Percentiles rank a stretch among this genome's conserved stretches.
Evolutionary conservation across 2,329 filamentous ascomycete species (phyloP).

Genomic region (Hypoxylon sp.): DNA sequence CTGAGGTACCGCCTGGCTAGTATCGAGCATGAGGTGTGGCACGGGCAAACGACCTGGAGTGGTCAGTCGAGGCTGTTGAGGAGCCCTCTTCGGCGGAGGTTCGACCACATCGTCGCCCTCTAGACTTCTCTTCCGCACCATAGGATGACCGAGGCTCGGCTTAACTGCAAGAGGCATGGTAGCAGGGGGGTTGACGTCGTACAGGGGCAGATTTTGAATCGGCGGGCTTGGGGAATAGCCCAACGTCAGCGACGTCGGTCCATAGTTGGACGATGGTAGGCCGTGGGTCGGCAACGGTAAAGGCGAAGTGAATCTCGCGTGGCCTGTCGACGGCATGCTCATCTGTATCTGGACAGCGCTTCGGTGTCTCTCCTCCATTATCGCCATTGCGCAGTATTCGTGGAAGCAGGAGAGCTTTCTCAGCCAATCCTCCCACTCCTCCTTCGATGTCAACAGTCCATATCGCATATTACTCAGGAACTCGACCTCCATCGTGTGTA

Average conservation of each 20-base stretch:
- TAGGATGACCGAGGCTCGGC: conserved; percentile 51
- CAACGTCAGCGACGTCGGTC: conserved; percentile 47
- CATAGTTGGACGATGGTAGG: conserved; percentile 45
- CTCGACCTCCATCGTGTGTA: conserved; percentile 99
- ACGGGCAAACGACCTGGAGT: conserved; percentile 67
- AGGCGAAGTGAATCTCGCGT: conserved; percentile 54
- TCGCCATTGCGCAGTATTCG: conserved; percentile 80
- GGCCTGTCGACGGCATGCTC: conserved; percentile 52
- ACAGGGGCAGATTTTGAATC: conserved; percentile 50
- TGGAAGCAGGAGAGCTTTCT: conserved; percentile 81
- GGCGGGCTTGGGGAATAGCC: conserved; percentile 53
- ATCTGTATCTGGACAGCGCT: conserved; percentile 45
- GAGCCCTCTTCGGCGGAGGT: too few relatives aligned
- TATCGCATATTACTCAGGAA: conserved; percentile 99
- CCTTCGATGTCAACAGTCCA: conserved; percentile 83
- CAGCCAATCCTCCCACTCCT: conserved; percentile 90
- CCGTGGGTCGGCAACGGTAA: conserved; percentile 57
- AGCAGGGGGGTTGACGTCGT: conserved; percentile 51
- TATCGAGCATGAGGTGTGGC: conserved; percentile 74
- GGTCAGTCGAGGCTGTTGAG: too few relatives aligned
- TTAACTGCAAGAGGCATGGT: conserved; percentile 61
- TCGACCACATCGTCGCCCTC: conserved; percentile 49
- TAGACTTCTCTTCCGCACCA: conserved; percentile 59
- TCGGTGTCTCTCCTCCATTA: conserved; percentile 48
- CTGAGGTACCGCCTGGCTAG: conserved; percentile 47